These are phyloP conservation scores for Debaryomyces psychrophilus DNA, from an alignment of 1,139 yeast species.

Conservation along the genomic window DNA sequence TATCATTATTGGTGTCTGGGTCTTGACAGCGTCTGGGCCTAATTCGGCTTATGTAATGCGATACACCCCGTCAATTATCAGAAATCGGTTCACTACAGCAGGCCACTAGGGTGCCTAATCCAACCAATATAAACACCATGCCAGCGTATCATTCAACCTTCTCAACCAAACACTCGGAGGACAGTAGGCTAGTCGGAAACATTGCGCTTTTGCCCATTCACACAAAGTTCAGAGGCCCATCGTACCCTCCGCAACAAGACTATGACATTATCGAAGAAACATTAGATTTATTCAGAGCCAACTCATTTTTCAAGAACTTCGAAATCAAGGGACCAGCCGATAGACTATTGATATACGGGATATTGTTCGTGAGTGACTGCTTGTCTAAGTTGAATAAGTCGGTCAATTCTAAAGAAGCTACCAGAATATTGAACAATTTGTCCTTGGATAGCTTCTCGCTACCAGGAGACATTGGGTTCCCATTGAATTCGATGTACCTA, in stretches of 20 bases:
- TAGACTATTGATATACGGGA: conserved; percentile 94
- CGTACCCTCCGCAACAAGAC: conserved; percentile 78
- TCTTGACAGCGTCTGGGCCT: neutral
- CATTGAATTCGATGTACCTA: conserved; percentile 79
- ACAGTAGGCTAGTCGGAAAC: conserved; percentile 56
- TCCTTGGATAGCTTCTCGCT: conserved; percentile 86
- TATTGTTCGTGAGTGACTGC: conserved; percentile 84
- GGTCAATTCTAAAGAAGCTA: conserved; percentile 63
- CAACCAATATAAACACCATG: conserved; percentile 26
- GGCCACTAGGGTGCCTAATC: neutral
- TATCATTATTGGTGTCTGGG: neutral
- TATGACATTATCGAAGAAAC: conserved; percentile 93
- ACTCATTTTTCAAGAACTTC: conserved; percentile 93
- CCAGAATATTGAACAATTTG: conserved; percentile 72
- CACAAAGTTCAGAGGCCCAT: conserved; percentile 87
- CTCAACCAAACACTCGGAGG: conserved; percentile 57
- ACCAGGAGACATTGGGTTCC: conserved; percentile 96
- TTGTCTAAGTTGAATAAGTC: conserved; percentile 59
- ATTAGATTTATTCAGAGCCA: conserved; percentile 89
- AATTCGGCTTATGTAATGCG: neutral
- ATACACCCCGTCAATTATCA: conserved; percentile 5
- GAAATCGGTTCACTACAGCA: neutral
- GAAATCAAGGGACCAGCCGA: conserved; percentile 97
- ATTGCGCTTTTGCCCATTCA: conserved; percentile 80
- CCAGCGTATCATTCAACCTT: conserved; percentile 94